A percentile compares a stretch with the other conserved stretches of the same genome.
phyloP scores from a whole-genome alignment of 352 stramenopile species.

The Blastocystis sp. region DNA sequence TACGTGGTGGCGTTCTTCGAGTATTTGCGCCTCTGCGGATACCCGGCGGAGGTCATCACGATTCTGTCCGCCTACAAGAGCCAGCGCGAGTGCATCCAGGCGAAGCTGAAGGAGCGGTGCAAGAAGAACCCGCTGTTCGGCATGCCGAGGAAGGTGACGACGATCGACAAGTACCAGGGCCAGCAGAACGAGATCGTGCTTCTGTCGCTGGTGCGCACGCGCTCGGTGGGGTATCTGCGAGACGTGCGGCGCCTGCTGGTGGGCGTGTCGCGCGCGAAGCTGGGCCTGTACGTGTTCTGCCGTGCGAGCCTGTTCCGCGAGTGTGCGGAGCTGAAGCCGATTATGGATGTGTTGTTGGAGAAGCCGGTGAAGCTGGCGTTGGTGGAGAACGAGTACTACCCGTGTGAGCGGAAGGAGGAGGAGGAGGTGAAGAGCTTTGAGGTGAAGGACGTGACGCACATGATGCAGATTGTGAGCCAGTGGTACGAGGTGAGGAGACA shows the following conservation, averaged over 20 bases:
- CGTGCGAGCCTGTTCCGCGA: slow-evolving; percentile 76
- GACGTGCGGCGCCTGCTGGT: slow-evolving; percentile 87
- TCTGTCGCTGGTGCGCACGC: slow-evolving; percentile 87
- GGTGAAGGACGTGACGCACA: not conserved
- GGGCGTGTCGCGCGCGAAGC: slow-evolving; percentile 83
- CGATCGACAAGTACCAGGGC: slow-evolving; percentile 89
- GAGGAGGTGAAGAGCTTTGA: slow-evolving; percentile 12
- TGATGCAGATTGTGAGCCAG: not conserved
- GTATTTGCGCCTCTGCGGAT: slow-evolving; percentile 87
- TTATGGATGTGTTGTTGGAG: slow-evolving; percentile 74
- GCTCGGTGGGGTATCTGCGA: slow-evolving; percentile 81
- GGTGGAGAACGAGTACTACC: slow-evolving; percentile 75
- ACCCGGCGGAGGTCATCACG: slow-evolving; percentile 83
- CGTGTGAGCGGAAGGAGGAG: not conserved
- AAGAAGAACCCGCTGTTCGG: not conserved
- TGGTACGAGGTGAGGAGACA: slow-evolving; percentile 14
- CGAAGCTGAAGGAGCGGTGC: slow-evolving; percentile 77
- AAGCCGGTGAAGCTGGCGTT: slow-evolving; percentile 74
- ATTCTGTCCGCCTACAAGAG: slow-evolving; percentile 91
- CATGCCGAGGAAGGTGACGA: slow-evolving; percentile 76
- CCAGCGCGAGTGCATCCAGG: slow-evolving; percentile 85
- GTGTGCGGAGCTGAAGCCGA: slow-evolving; percentile 77
- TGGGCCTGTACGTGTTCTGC: slow-evolving; percentile 89
- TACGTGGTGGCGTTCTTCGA: slow-evolving; percentile 86
- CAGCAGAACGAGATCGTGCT: slow-evolving; percentile 92